A percentile compares a stretch with the other conserved stretches of the same genome.
phyloP scores from a whole-genome alignment of 2,329 filamentous ascomycete genomes.

The Septoria petroselini region DNA sequence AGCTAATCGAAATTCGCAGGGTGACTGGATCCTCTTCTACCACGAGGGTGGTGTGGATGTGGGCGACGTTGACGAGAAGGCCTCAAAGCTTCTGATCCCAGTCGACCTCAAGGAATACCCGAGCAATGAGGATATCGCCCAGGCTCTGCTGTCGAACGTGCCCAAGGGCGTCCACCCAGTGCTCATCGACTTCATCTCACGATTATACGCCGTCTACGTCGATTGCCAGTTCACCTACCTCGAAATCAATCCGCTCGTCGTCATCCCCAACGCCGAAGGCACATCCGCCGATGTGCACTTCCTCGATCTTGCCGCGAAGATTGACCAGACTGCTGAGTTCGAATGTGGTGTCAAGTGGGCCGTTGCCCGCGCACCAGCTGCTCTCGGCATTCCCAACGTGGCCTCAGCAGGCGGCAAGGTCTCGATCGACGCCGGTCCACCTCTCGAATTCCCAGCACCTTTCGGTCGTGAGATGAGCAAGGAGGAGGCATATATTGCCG shows the following conservation, averaged over 20 bases:
- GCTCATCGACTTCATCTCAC: slow-evolving; percentile 97
- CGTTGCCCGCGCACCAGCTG: slow-evolving; percentile 83
- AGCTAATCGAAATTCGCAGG: slow-evolving; percentile 56
- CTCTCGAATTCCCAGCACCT: slow-evolving; percentile 97
- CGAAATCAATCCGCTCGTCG: slow-evolving; percentile 98
- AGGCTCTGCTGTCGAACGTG: slow-evolving; percentile 82
- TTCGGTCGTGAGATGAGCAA: slow-evolving; percentile 98
- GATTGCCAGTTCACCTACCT: slow-evolving; percentile 99
- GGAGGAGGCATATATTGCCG: slow-evolving; percentile 98
- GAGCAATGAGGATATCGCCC: slow-evolving; percentile 90
- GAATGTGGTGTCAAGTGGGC: slow-evolving; percentile 99
- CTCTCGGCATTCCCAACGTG: slow-evolving; percentile 74
- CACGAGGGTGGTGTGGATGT: slow-evolving; percentile 99
- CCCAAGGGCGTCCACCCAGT: slow-evolving; percentile 96
- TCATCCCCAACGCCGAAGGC: slow-evolving; percentile 88
- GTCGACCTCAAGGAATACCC: slow-evolving; percentile 93
- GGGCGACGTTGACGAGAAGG: slow-evolving; percentile 97
- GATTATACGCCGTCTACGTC: slow-evolving; percentile 97
- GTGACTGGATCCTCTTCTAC: slow-evolving; percentile 99
- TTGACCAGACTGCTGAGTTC: slow-evolving; percentile 98
- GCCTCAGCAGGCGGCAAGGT: slow-evolving; percentile 66
- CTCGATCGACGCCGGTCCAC: slow-evolving; percentile 91
- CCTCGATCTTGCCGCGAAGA: slow-evolving; percentile 96
- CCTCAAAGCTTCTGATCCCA: slow-evolving; percentile 95
- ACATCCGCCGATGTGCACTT: slow-evolving; percentile 96